Evolutionary conservation across 805 yeast species (phyloP), one percentile per base, ranked within the genome.

Genomic region (Torulaspora franciscae): DNA sequence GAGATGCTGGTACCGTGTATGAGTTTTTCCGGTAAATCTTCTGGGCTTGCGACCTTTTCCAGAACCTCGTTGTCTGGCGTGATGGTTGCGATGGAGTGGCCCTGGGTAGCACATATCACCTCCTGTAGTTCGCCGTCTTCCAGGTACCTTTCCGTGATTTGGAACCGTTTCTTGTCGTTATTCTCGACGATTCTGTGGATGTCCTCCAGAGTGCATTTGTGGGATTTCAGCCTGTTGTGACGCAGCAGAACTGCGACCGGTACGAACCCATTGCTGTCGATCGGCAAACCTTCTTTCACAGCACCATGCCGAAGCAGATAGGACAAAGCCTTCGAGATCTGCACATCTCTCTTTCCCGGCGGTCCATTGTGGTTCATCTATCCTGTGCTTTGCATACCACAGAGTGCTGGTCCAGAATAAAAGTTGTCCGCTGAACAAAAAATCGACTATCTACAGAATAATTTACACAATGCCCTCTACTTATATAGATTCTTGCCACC

Each of bases 231-330:
- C 47, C 82, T 71, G 35, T 77, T 72, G 56, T 82, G 82, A 1
- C 52, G 49, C 9, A 91, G 67, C 1, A 93, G 49, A 6, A 73
- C 77, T 0, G 59, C 52, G 2, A 90, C 59, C 1, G 69, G 57
- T 3, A 86, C 75, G 64, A 75, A 89, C 0, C 99, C 99, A 23
- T 76, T 67, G 0, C 59, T 47, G 56, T 83, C 85, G 2, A 93
- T 85, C 2, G 67, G 51, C 10, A 93, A 64, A 0, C 75, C 73
- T 54, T 87, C 93, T 41, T 79, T 75, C 11, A 65, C 59, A 0
- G 98, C 98, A 3, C 85, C 87, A 59, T 91, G 99, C n/a, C 99
- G 72, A 1, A 91, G 74, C 1, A 93, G 68, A 54, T 83, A 81
- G 5, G 95, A 76, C 25, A 93, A 68, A 0, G 85, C 71, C 52